Evolutionary conservation across 768 basidiomycete genomes (phyloP), one percentile per base, ranked within the genome.

Genomic region (Lyophyllum decastes): DNA sequence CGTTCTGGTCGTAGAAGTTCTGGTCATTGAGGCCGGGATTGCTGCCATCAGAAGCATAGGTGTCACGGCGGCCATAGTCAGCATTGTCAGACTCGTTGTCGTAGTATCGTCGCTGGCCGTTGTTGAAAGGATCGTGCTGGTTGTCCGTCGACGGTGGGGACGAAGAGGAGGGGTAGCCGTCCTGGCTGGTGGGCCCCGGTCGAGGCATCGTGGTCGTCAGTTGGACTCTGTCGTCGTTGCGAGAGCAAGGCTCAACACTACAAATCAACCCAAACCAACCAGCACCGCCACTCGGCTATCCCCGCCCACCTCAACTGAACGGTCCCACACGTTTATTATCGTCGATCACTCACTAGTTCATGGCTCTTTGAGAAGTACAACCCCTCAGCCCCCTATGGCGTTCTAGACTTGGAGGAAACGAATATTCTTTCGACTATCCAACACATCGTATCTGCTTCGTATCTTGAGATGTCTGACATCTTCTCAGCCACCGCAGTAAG

Each of bases 51-150:
- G 90, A 91, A 56, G 76, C 79, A 67, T 80, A 86, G 25, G 87
- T 88, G 69, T 90, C 88, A 64, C 87, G 81, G 58, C 82, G 82
- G 40, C 80, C 79, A 61, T 77, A 83, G 63, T 90, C 89, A 61
- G 81, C 76, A 61, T 86, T 76, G 70, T 90, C 89, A 34, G 86
- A 87, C 65, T 91, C 89, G 68, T 85, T 85, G 78, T 92, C 90
- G 74, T 85, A 89, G 73, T 85, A 88, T 44, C 81, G 76, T 73
- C 77, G 61, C 67, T 69, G 62, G 67, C 72, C 66, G 64, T 73
- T 58, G 75, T 74, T 78, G 73, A 89, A 91, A 58, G 88, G 89
- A 73, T 91, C 89, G 63, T 78, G 75, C 26, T 82, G 82, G 66
- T 89, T 86, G 61, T 84, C 78, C 35, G 82, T 81, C n/a, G 77